Conservation (phyloP, 305 asterid genomes). For the Fraxinus nigra region DNA sequence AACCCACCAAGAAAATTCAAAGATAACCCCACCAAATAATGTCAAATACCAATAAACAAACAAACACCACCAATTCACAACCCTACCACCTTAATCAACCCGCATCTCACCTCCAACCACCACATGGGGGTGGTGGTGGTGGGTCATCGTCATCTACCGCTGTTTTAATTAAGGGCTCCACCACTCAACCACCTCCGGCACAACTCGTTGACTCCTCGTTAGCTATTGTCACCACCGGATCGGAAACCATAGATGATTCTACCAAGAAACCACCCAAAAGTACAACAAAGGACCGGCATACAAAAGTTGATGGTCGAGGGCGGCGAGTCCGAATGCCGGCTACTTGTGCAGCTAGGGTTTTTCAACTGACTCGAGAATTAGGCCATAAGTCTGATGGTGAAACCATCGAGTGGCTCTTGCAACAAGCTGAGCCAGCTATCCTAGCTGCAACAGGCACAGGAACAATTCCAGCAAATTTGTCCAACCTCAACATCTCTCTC, state of each 20-base stretch:
- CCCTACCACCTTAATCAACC: not conserved
- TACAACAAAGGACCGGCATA: slow-evolving; percentile 32
- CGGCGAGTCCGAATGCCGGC: slow-evolving; percentile 43
- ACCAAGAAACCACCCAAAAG: slow-evolving; percentile 32
- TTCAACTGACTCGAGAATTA: slow-evolving; percentile 43
- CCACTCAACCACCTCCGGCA: slow-evolving; percentile 18
- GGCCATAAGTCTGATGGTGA: slow-evolving; percentile 43
- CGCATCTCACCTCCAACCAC: slow-evolving; percentile 22
- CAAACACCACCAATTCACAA: not conserved
- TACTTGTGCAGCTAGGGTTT: slow-evolving; percentile 37
- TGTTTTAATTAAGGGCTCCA: not conserved
- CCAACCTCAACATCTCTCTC: slow-evolving; percentile 58
- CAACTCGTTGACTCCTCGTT: slow-evolving; percentile 23
- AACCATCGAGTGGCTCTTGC: slow-evolving; percentile 52
- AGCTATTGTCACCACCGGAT: slow-evolving; percentile 31
- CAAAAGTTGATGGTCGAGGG: slow-evolving; percentile 43
- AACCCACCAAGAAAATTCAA: slow-evolving; percentile 63
- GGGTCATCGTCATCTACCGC: slow-evolving; percentile 18
- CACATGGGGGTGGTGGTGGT: not conserved
- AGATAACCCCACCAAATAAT: slow-evolving; percentile 45
- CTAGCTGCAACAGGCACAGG: slow-evolving; percentile 40
- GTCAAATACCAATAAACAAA: slow-evolving; percentile 45
- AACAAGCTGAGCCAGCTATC: slow-evolving; percentile 44
- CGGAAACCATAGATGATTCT: slow-evolving; percentile 41
- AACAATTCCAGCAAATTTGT: slow-evolving; percentile 41